phyloP scores from a whole-genome alignment of 2,329 filamentous ascomycete genomes.

The Pezicula carpinea region DNA sequence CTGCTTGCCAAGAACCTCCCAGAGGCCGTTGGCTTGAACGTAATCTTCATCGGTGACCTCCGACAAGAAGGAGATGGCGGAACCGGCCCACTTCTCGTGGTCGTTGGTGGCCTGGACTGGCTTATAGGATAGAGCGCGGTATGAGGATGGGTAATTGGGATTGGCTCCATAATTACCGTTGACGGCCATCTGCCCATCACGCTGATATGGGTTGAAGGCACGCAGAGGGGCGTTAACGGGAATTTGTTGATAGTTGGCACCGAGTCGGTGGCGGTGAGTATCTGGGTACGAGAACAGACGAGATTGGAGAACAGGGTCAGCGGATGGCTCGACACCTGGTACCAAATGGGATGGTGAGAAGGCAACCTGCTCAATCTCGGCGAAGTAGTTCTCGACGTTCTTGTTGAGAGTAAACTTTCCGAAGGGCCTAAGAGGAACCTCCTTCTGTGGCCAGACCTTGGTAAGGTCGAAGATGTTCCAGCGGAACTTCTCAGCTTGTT shows the following conservation, averaged over 20 bases:
- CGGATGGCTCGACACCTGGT: constrained; percentile 64
- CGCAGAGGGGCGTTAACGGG: constrained; percentile 42
- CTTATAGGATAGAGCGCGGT: constrained; percentile 40
- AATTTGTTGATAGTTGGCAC: constrained; percentile 54
- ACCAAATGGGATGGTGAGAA: constrained; percentile 65
- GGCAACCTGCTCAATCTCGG: constrained; percentile 65
- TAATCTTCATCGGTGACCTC: constrained; percentile 31
- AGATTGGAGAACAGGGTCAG: constrained; percentile 65
- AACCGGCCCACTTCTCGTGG: constrained; percentile 45
- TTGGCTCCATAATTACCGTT: constrained; percentile 60
- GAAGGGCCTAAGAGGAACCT: constrained; percentile 56
- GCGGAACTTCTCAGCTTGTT: constrained; percentile 54
- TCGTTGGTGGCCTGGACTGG: constrained; percentile 34
- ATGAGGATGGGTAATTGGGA: constrained; percentile 52
- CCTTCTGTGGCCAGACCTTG: constrained; percentile 62
- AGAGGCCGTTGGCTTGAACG: constrained; percentile 29
- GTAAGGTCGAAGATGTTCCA: constrained; percentile 67
- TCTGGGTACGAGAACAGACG: constrained; percentile 70
- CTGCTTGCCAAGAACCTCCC: constrained; percentile 29
- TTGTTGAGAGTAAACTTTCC: constrained; percentile 60
- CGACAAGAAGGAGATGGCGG: constrained; percentile 39
- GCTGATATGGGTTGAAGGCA: constrained; percentile 64
- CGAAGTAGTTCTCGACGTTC: constrained; percentile 59
- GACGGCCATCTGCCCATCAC: constrained; percentile 66
- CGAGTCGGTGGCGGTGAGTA: constrained; percentile 53